A percentile compares a stretch with the other conserved stretches of the same genome.
phyloP scores from a whole-genome alignment of 2,329 filamentous ascomycete genomes.

The Lasiodiplodia sp. region DNA sequence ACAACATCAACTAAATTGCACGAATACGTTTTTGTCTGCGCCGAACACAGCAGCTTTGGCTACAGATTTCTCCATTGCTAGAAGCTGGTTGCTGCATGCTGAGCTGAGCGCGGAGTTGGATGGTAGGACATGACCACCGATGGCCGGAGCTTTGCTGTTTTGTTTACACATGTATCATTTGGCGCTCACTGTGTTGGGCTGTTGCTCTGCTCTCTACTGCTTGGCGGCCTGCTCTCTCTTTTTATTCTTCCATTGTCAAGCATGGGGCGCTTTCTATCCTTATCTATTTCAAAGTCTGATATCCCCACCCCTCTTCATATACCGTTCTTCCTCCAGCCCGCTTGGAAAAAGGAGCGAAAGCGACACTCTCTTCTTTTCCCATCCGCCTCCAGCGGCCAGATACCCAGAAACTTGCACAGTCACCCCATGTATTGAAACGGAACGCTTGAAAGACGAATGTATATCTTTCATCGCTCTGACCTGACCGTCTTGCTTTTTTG shows the following conservation, averaged over 20 bases:
- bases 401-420: not conserved
- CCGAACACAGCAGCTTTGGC: not conserved
- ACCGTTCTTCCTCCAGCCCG: not conserved
- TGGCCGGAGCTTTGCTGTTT: not conserved
- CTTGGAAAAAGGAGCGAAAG: not conserved
- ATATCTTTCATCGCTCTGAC: not conserved
- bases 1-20: slow-evolving; percentile 10
- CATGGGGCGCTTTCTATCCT: not conserved
- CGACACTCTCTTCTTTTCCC: not conserved
- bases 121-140: not conserved
- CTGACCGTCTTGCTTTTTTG: not conserved
- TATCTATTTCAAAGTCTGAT: not conserved
- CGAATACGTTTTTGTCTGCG: not conserved
- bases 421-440: not conserved
- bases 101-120: not conserved
- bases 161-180: not conserved
- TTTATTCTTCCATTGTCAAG: not conserved
- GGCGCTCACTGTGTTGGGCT: not conserved
- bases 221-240: not conserved
- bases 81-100: not conserved
- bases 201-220: not conserved
- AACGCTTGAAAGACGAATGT: not conserved
- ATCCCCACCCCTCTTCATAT: not conserved
- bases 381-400: not conserved
- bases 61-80: not conserved